Conservation (phyloP, 331 rosid genomes). For the Malus hybrid region DNA sequence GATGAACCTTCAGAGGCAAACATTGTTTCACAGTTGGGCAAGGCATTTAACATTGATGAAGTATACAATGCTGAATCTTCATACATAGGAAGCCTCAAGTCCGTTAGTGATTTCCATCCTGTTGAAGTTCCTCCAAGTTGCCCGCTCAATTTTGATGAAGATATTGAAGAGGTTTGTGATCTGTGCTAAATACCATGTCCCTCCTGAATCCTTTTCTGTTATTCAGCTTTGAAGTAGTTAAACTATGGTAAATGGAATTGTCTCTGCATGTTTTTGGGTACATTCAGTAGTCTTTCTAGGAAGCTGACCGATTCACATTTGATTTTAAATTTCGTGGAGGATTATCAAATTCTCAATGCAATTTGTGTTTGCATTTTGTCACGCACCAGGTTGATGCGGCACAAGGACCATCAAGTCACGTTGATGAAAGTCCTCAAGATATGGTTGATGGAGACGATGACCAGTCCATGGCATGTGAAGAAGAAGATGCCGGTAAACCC, state of each 20-base stretch:
- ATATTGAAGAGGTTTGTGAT: conserved; percentile 53
- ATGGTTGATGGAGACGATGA: conserved; percentile 34
- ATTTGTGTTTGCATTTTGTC: not conserved
- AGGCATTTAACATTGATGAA: conserved; percentile 70
- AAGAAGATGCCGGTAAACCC: conserved; percentile 27
- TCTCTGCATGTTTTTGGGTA: not conserved
- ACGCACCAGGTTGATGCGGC: conserved; percentile 34
- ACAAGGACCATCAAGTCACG: conserved; percentile 30
- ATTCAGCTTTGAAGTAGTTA: not conserved
- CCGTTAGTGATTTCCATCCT: conserved; percentile 62
- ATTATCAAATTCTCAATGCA: not conserved
- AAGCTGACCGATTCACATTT: not conserved
- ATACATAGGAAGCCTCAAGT: conserved; percentile 86
- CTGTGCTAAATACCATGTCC: not conserved
- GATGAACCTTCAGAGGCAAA: conserved; percentile 61
- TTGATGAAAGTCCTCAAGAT: conserved; percentile 17
- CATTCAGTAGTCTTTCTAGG: not conserved
- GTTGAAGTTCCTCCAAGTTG: conserved; percentile 78
- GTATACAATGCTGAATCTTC: conserved; percentile 74
- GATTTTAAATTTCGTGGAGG: not conserved
- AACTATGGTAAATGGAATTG: not conserved
- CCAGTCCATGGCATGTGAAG: conserved; percentile 40
- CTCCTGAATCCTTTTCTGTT: not conserved
- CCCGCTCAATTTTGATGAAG: conserved; percentile 55
- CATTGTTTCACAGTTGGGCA: conserved; percentile 61